Conservation (phyloP, 2,329 filamentous ascomycete genomes). For the Venturia oleaginea region DNA sequence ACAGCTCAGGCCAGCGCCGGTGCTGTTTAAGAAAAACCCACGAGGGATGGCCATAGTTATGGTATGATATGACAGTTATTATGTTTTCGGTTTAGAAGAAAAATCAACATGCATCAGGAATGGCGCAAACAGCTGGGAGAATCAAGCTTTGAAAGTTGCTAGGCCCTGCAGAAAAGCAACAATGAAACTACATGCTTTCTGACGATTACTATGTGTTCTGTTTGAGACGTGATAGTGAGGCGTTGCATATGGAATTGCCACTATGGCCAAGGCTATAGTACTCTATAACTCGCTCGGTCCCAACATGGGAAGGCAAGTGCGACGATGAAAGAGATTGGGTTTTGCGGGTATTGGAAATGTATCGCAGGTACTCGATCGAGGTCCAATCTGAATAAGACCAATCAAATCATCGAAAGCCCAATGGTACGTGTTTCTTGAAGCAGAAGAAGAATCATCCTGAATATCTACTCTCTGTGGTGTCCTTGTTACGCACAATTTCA, state of each 20-base stretch:
- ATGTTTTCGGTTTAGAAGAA: not conserved
- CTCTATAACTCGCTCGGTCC: not conserved
- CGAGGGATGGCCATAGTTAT: not conserved
- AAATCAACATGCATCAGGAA: not conserved
- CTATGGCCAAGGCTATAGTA: not conserved
- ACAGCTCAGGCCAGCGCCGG: slow-evolving; percentile 32
- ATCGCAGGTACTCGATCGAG: too few species aligned
- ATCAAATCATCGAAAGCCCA: too few species aligned
- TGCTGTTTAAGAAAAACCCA: slow-evolving; percentile 15
- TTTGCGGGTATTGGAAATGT: too few species aligned
- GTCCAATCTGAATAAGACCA: too few species aligned
- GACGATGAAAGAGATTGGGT: too few species aligned
- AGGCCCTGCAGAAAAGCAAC: not conserved
- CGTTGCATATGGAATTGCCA: not conserved
- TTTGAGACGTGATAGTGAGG: not conserved
- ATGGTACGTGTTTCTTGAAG: too few species aligned
- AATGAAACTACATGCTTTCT: not conserved
- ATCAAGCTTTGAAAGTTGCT: not conserved
- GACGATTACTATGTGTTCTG: not conserved
- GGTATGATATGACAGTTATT: not conserved
- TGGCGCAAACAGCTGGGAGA: not conserved
- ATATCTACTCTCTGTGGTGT: too few species aligned
- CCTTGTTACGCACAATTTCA: too few species aligned
- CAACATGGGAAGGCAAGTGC: too few species aligned
- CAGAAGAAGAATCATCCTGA: too few species aligned